These are phyloP conservation scores for Blastobotrys chiropterorum DNA, from an alignment of 805 yeast species.

Conservation along the genomic window DNA sequence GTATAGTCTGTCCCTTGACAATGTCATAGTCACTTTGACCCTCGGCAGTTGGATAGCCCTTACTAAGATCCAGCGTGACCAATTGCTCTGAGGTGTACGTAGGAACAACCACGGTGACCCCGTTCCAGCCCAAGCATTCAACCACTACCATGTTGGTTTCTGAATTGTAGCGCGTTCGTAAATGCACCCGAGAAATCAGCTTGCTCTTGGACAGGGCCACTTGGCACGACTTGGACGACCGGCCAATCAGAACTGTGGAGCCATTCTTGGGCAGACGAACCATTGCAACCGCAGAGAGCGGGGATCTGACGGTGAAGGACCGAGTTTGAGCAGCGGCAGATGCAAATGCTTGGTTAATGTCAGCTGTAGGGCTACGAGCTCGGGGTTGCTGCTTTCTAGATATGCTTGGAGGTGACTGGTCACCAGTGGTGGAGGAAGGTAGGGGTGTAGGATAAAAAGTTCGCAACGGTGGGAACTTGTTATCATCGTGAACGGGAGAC, in stretches of 20 bases:
- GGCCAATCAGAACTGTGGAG: slow-evolving; percentile 46
- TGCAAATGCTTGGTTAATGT: slow-evolving; percentile 7
- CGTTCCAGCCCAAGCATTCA: slow-evolving; percentile 78
- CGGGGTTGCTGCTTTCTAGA: not conserved
- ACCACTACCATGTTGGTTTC: slow-evolving; percentile 41
- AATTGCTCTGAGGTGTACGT: slow-evolving; percentile 17
- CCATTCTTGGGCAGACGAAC: slow-evolving; percentile 39
- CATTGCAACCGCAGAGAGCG: slow-evolving; percentile 33
- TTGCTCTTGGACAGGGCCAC: slow-evolving; percentile 44
- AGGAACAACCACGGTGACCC: slow-evolving; percentile 64
- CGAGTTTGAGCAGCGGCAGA: slow-evolving; percentile 10
- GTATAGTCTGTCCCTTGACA: slow-evolving; percentile 54
- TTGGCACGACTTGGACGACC: slow-evolving; percentile 59
- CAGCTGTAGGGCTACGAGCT: not conserved
- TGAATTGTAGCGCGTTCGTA: slow-evolving; percentile 42
- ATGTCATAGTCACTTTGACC: slow-evolving; percentile 42
- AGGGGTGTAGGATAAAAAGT: slow-evolving; percentile 27
- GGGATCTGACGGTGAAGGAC: slow-evolving; percentile 26
- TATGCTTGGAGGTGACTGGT: slow-evolving; percentile 5
- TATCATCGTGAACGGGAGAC: slow-evolving; percentile 14
- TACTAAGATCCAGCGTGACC: not conserved
- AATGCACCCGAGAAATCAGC: slow-evolving; percentile 63
- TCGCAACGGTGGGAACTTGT: slow-evolving; percentile 23
- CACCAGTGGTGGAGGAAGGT: slow-evolving; percentile 21
- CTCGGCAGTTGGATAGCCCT: slow-evolving; percentile 15